These are phyloP conservation scores for Hypoxylon sp. DNA, from an alignment of 2,329 filamentous ascomycete species.

Conservation along the genomic window DNA sequence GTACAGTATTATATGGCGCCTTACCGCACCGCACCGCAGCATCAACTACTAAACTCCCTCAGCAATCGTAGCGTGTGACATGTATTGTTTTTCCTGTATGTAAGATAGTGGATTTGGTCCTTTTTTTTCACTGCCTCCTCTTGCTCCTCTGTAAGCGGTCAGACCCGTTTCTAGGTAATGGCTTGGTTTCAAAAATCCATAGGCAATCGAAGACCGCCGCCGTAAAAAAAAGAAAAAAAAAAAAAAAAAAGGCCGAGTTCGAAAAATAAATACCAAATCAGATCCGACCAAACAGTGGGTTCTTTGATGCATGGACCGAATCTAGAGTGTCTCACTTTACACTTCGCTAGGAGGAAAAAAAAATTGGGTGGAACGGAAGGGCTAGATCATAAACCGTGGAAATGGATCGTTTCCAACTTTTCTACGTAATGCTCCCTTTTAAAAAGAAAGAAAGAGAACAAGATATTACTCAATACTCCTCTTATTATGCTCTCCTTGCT, in stretches of 20 bases:
- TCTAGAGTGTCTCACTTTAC: constrained; percentile 35
- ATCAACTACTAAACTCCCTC: too few species aligned
- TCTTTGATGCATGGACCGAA: constrained; percentile 25
- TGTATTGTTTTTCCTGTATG: constrained; percentile 30
- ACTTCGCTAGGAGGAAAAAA: constrained; percentile 21
- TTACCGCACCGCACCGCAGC: constrained; percentile 22
- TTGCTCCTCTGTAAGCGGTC: constrained; percentile 12
- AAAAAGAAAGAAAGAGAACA: too few species aligned
- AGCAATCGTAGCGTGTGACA: constrained; percentile 24
- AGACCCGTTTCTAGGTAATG: constrained; percentile 19
- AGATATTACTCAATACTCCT: too few species aligned
- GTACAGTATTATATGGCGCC: too few species aligned
- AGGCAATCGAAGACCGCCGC: constrained; percentile 4
- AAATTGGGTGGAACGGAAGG: constrained; percentile 22
- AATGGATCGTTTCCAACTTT: constrained; percentile 12
- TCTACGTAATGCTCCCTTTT: constrained; percentile 3
- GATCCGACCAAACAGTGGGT: constrained; percentile 21
- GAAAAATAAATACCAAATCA: constrained; percentile 30
- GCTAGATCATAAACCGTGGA: constrained; percentile 30
- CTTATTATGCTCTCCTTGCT: constrained; percentile 12
- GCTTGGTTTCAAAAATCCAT: too few species aligned
- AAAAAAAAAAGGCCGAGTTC: constrained; percentile 21
- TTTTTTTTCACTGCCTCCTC: not conserved
- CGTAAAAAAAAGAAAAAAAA: constrained; percentile 7
- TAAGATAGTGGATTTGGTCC: constrained; percentile 11